Percentiles rank a stretch among this genome's conserved stretches.
Conservation (phyloP, 2,329 filamentous ascomycete genomes). For the Venturia aucupariae region DNA sequence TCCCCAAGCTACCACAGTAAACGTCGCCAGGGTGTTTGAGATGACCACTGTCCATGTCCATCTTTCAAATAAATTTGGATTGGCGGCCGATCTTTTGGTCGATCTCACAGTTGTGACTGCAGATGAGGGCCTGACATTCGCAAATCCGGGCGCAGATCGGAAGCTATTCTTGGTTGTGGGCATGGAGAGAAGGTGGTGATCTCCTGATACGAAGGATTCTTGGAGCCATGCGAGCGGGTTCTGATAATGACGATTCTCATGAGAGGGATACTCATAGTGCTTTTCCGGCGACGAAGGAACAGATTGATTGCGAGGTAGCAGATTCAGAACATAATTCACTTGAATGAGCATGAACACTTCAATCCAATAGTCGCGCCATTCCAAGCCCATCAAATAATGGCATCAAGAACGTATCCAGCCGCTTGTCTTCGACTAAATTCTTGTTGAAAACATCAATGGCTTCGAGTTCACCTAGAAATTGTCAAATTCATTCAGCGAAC, state of each 20-base stretch:
- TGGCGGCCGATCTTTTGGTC: not conserved
- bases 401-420: not conserved
- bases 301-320: no score
- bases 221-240: no score
- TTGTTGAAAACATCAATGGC: not conserved
- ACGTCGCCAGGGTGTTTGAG: slow-evolving; percentile 19
- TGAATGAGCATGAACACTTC: not conserved
- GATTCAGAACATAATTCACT: no score
- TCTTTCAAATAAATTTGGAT: not conserved
- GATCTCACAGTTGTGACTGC: not conserved
- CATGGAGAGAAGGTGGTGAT: slow-evolving; percentile 8
- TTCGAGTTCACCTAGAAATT: not conserved
- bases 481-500: not conserved
- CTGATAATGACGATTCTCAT: no score
- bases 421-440: not conserved
- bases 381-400: not conserved
- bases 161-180: not conserved
- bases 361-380: not conserved
- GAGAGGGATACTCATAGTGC: no score
- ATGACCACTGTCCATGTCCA: not conserved
- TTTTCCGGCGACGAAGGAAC: no score
- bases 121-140: no score
- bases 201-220: no score
- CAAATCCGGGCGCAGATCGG: not conserved
- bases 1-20: no score